A percentile compares a stretch with the other conserved stretches of the same genome.
Conservation (phyloP, 2,329 filamentous ascomycete species). For the Lecanicillium sp. region DNA sequence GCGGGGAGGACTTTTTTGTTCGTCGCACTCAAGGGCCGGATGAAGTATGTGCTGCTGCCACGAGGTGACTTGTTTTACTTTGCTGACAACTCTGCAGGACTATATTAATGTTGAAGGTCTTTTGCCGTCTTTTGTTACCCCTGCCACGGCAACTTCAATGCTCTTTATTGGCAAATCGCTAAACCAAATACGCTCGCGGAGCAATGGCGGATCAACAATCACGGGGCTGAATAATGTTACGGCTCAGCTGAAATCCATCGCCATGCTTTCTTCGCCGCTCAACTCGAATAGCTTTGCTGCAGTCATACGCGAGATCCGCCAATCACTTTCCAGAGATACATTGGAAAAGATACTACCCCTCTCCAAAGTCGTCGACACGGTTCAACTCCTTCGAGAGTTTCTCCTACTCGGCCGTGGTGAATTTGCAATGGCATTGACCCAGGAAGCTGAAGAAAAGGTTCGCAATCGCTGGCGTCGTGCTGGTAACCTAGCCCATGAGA, state of each 20-base stretch:
- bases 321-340: conserved; percentile 75
- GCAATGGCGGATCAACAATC: conserved; percentile 33
- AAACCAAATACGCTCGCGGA: conserved; percentile 65
- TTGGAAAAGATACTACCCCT: conserved; percentile 76
- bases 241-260: conserved; percentile 60
- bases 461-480: conserved; percentile 62
- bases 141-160: conserved; percentile 69
- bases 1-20: conserved; percentile 82
- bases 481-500: conserved; percentile 49
- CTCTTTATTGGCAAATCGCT: conserved; percentile 86
- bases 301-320: conserved; percentile 66
- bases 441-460: conserved; percentile 74
- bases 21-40: conserved; percentile 36
- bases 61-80: not conserved
- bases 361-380: conserved; percentile 64
- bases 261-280: conserved; percentile 64
- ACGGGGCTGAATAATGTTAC: conserved; percentile 54
- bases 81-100: conserved; percentile 27
- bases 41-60: conserved; percentile 25
- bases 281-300: conserved; percentile 60
- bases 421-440: conserved; percentile 79
- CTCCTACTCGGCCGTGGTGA: conserved; percentile 83
- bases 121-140: conserved; percentile 71
- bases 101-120: conserved; percentile 52
- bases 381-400: conserved; percentile 75